These are phyloP conservation scores for Clonostachys sp. DNA, from an alignment of 2,329 filamentous ascomycete genomes.

Conservation along the genomic window DNA sequence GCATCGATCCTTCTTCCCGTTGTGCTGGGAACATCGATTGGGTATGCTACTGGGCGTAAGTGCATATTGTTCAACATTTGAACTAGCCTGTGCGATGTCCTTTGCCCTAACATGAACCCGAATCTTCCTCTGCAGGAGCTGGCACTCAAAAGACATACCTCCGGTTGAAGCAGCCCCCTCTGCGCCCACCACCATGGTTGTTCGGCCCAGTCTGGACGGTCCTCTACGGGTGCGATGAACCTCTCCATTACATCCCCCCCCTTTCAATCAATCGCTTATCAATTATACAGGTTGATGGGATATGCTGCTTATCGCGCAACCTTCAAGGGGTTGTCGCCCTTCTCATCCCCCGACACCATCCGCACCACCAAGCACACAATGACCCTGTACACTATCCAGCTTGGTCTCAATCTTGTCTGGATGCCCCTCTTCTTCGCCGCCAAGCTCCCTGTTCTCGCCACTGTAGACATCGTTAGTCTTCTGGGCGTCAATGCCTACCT, in stretches of 20 bases:
- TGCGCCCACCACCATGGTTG: constrained; percentile 54
- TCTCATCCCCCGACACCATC: constrained; percentile 46
- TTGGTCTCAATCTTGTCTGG: constrained; percentile 81
- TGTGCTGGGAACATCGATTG: constrained; percentile 66
- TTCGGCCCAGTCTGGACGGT: constrained; percentile 64
- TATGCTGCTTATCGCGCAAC: constrained; percentile 82
- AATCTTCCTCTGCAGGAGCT: constrained; percentile 11
- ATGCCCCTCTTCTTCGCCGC: constrained; percentile 90
- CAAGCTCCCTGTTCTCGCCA: constrained; percentile 68
- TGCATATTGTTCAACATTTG: too few relatives aligned
- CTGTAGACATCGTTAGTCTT: constrained; percentile 69
- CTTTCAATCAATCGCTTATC: background rate
- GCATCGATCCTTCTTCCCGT: constrained; percentile 74
- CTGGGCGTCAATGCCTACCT: constrained; percentile 70
- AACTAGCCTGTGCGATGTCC: too few relatives aligned
- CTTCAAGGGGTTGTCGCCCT: constrained; percentile 54
- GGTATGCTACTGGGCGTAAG: constrained; percentile 60
- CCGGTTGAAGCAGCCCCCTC: constrained; percentile 62
- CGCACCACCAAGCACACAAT: constrained; percentile 62
- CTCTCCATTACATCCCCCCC: background rate
- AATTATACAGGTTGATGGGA: constrained; percentile 62
- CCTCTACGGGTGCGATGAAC: constrained; percentile 47
- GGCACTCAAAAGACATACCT: constrained; percentile 59
- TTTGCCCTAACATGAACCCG: too few relatives aligned
- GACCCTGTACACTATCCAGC: constrained; percentile 80